Conservation (phyloP, 192 early-diverging fungal genomes). For the Backusella morwellensis region DNA sequence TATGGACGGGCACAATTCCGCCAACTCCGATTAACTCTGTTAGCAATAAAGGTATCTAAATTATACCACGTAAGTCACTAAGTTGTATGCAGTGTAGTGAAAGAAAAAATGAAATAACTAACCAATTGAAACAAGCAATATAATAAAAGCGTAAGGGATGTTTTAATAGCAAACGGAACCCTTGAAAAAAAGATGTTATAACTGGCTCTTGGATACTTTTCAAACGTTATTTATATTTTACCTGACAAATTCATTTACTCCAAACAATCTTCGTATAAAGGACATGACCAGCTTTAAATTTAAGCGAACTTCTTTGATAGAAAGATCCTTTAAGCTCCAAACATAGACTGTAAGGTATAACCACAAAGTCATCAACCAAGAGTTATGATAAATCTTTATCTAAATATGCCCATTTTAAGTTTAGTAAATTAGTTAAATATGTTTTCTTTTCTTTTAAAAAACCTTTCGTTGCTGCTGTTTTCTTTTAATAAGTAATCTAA, state of each 20-base stretch:
- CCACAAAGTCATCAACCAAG: neutral
- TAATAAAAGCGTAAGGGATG: slow-evolving; percentile 21
- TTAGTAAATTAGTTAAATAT: neutral
- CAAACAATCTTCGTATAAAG: slow-evolving; percentile 12
- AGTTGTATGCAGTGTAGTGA: neutral
- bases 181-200: neutral
- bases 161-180: slow-evolving; percentile 32
- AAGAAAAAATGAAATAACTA: neutral
- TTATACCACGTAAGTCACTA: neutral
- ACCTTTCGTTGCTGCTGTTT: neutral
- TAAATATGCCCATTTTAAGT: neutral
- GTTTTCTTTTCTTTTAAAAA: neutral
- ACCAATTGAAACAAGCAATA: slow-evolving; percentile 33
- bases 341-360: neutral
- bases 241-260: slow-evolving; percentile 24
- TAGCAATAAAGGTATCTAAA: slow-evolving; percentile 27
- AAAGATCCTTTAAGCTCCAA: neutral
- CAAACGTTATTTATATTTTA: neutral
- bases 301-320: neutral
- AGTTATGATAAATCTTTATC: neutral
- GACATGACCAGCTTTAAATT: neutral
- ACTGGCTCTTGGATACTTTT: neutral
- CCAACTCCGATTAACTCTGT: slow-evolving; percentile 29
- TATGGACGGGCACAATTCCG: slow-evolving; percentile 20
- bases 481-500: slow-evolving; percentile 18